Evolutionary conservation across 163 green algal species (phyloP).

Genomic region (Volvox carteri): DNA sequence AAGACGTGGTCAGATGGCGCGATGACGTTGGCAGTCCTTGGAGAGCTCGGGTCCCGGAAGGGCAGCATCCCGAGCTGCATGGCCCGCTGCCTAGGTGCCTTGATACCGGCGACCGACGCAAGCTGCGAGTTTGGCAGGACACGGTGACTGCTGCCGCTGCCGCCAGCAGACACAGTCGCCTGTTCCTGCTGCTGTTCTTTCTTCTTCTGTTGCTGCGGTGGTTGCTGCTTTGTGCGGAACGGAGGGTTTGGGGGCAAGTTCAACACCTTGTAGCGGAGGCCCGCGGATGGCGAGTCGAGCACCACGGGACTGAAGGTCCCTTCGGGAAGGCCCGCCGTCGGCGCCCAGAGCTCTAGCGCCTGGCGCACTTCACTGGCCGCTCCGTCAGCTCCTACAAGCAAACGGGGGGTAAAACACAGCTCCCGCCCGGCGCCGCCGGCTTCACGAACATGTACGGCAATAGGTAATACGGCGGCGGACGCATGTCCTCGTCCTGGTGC

Average conservation of each 20-base stretch:
- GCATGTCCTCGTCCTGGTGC: too few species aligned
- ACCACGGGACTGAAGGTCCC: conserved; percentile 39
- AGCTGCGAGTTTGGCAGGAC: background rate
- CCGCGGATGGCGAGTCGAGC: conserved; percentile 55
- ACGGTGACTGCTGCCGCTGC: background rate
- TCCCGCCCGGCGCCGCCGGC: background rate
- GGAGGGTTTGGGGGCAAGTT: conserved; percentile 62
- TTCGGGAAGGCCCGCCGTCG: background rate
- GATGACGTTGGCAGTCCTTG: conserved; percentile 70
- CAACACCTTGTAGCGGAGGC: conserved; percentile 70
- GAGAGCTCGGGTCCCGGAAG: conserved; percentile 24
- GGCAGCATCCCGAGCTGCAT: conserved; percentile 67
- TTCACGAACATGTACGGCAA: conserved; percentile 13
- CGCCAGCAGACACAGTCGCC: background rate
- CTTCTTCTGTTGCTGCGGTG: too few species aligned
- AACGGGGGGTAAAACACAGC: conserved; percentile 24
- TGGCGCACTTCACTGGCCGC: conserved; percentile 52
- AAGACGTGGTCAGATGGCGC: conserved; percentile 60
- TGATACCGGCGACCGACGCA: background rate
- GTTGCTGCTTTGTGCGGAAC: conserved; percentile 29
- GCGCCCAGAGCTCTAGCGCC: conserved; percentile 41
- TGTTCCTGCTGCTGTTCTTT: background rate
- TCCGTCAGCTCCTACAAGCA: conserved; percentile 71
- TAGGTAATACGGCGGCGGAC: background rate
- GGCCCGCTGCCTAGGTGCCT: background rate